Evolutionary conservation across 805 yeast species (phyloP), one percentile per base, ranked within the genome.

Genomic region (Trichomonascus vanleenenianus): DNA sequence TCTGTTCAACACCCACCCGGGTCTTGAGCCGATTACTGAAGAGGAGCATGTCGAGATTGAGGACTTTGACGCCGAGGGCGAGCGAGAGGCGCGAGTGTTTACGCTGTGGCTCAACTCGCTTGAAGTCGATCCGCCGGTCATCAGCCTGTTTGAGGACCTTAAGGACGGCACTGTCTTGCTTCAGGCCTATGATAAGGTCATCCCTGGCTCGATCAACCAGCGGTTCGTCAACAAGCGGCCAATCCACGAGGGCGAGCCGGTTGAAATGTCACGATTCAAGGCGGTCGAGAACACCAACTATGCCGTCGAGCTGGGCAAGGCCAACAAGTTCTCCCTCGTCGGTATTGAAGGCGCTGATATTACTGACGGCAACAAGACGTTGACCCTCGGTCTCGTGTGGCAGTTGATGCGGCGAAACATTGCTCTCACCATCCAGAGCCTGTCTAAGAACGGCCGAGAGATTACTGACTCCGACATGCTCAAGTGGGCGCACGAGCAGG

Each of bases 21-120:
- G 98, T 42, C 75, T 93, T 53, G 97, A 89, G 50, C 97, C 97
- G 48, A 77, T 91, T 53, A 94, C 86, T 60, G 70, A 65, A 52
- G 97, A 89, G 67, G 97, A 91, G 64, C 83, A 81, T 57, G 85
- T 93, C 25, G 97, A 89, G 62, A 86, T 93, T 56, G 98, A 93
- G 70, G 97, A 87, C 56, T 93, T 93, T 60, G 98, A 93, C 63
- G 98, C 98, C 20, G 98, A 93, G 69, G 98, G 98, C 52, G 98
- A 93, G 70, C 85, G 98, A 70, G 98, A 93, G 70, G 98, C 98
- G 2, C 79, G 98, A 65, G 98, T 93, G 10, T 93, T 93, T 69
- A 93, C 98, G 4, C 71, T 93, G 59, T 93, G 98, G 98, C 78
- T 93, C 61, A 93, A 93, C 68, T 87, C 96, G 1, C 75, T 93